phyloP scores from a whole-genome alignment of 176 grass and related monocot species.

The Carex myosuroides region DNA sequence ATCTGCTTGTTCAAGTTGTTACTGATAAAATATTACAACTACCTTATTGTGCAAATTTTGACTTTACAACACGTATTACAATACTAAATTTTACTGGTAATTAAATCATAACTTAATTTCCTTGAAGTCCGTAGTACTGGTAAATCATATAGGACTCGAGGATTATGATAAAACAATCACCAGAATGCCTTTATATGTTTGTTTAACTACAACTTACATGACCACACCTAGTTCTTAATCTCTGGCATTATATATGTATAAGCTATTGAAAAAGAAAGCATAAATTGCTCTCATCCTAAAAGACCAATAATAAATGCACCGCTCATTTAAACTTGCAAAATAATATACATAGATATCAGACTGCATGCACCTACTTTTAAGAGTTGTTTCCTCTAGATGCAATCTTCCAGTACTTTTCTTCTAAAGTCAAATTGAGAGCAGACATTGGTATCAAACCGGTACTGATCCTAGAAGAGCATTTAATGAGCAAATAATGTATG shows the following conservation, averaged over 20 bases:
- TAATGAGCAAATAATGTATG: conserved; percentile 30
- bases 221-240: not conserved
- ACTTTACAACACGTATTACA: not conserved
- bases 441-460: conserved; percentile 32
- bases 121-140: no score
- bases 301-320: not conserved
- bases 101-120: not conserved
- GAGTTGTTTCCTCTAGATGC: not conserved
- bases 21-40: not conserved
- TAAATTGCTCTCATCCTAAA: not conserved
- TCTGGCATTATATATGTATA: no score
- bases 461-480: conserved; percentile 33
- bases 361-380: not conserved
- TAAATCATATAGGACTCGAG: not conserved
- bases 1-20: not conserved
- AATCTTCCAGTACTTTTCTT: not conserved
- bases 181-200: not conserved
- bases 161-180: not conserved
- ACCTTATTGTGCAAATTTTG: not conserved
- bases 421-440: not conserved
- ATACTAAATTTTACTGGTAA: not conserved
- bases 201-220: not conserved
- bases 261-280: not conserved
- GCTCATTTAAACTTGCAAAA: not conserved
- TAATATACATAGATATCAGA: not conserved